Conservation (phyloP, 2,329 filamentous ascomycete genomes). For the Scedosporium apiospermum region DNA sequence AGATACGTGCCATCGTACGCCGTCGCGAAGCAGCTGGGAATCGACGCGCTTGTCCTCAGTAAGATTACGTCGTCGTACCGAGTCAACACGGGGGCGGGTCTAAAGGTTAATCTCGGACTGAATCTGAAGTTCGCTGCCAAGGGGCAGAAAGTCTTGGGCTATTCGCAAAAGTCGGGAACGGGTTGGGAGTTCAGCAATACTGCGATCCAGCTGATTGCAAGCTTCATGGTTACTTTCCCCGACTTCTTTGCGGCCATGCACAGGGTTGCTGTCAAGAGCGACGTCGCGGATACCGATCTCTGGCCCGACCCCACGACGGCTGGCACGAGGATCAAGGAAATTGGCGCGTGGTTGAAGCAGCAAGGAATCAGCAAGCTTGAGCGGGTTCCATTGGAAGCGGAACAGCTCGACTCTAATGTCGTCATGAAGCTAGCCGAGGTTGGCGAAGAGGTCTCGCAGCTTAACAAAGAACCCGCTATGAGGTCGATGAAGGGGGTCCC, state of each 20-base stretch:
- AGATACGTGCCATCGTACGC: constrained; percentile 80
- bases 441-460: constrained; percentile 27
- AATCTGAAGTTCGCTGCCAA: constrained; percentile 96
- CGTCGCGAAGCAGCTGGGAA: constrained; percentile 71
- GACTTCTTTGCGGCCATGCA: constrained; percentile 90
- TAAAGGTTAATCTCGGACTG: constrained; percentile 81
- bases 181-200: constrained; percentile 95
- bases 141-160: constrained; percentile 92
- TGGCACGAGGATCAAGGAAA: constrained; percentile 79
- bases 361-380: constrained; percentile 89
- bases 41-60: constrained; percentile 82
- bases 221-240: constrained; percentile 91
- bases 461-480: constrained; percentile 37
- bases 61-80: constrained; percentile 95
- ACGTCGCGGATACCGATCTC: constrained; percentile 76
- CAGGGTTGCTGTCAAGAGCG: constrained; percentile 73
- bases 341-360: constrained; percentile 84
- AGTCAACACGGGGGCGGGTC: constrained; percentile 65
- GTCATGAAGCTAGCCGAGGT: constrained; percentile 72
- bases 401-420: constrained; percentile 87
- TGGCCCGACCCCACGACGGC: constrained; percentile 67
- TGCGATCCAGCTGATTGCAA: constrained; percentile 68
- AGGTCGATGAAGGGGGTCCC: constrained; percentile 75
- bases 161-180: constrained; percentile 73
- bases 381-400: constrained; percentile 88